These are phyloP conservation scores for Ogataea dorogensis DNA, from an alignment of 805 yeast genomes.

Conservation along the genomic window DNA sequence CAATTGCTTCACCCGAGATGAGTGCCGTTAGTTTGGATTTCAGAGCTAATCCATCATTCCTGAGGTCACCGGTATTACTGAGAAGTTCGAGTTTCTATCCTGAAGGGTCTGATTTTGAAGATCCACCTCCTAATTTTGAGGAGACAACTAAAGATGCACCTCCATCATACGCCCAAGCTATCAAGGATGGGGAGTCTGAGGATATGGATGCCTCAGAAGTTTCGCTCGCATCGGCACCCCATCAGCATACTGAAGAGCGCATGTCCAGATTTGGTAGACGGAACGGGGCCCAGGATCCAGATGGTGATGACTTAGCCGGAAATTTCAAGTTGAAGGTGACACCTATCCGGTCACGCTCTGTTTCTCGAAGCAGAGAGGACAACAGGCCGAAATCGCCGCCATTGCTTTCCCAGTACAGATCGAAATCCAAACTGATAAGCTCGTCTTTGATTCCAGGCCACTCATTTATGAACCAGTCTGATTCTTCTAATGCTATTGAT, in stretches of 20 bases:
- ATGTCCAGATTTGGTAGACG: slow-evolving; percentile 13
- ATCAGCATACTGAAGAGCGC: slow-evolving; percentile 3
- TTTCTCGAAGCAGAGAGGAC: slow-evolving; percentile 18
- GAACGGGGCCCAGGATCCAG: slow-evolving; percentile 10
- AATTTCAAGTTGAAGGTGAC: slow-evolving; percentile 28
- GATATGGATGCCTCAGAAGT: slow-evolving; percentile 12
- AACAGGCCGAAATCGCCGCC: slow-evolving; percentile 24
- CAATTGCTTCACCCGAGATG: slow-evolving; percentile 35
- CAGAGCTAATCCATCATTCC: slow-evolving; percentile 14
- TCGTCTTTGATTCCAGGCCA: slow-evolving; percentile 24
- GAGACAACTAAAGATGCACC: slow-evolving; percentile 27
- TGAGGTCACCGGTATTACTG: slow-evolving; percentile 19
- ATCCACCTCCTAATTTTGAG: slow-evolving; percentile 32
- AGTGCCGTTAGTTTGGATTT: slow-evolving; percentile 31
- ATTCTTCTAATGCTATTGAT: slow-evolving; percentile 25
- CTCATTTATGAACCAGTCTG: slow-evolving; percentile 12
- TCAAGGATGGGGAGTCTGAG: slow-evolving; percentile 9
- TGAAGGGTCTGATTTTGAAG: slow-evolving; percentile 23
- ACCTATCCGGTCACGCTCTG: slow-evolving; percentile 30
- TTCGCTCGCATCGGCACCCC: not conserved
- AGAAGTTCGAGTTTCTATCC: slow-evolving; percentile 17
- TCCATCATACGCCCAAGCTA: slow-evolving; percentile 31
- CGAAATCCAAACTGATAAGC: slow-evolving; percentile 22
- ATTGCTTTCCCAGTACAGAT: slow-evolving; percentile 17
- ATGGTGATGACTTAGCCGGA: slow-evolving; percentile 28